phyloP scores from a whole-genome alignment of 805 yeast genomes.

The Priceomyces carsonii region DNA sequence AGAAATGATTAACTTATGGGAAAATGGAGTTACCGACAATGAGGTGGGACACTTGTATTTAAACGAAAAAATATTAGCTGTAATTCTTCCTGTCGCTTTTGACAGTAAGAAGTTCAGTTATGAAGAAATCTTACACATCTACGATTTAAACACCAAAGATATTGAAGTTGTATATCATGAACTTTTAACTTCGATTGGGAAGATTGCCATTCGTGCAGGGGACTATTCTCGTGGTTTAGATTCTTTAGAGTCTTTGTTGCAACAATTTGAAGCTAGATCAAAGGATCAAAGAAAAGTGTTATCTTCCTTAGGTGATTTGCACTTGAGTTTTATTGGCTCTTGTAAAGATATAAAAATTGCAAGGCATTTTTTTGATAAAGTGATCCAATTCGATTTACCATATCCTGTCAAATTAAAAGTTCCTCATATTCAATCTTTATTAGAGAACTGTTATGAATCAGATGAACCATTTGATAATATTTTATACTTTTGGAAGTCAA shows the following conservation, averaged over 20 bases:
- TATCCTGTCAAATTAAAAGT: slow-evolving; percentile 71
- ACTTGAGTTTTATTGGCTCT: slow-evolving; percentile 74
- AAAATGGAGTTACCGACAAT: slow-evolving; percentile 52
- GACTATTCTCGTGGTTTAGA: slow-evolving; percentile 66
- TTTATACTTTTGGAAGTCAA: slow-evolving; percentile 60
- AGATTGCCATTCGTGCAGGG: slow-evolving; percentile 66
- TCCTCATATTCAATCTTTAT: slow-evolving; percentile 65
- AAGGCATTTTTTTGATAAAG: slow-evolving; percentile 71
- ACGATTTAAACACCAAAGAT: slow-evolving; percentile 41
- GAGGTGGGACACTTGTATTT: slow-evolving; percentile 48
- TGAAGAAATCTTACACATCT: slow-evolving; percentile 60
- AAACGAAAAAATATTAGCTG: slow-evolving; percentile 66
- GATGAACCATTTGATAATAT: slow-evolving; percentile 60
- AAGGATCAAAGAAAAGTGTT: slow-evolving; percentile 27
- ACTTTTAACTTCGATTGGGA: slow-evolving; percentile 69
- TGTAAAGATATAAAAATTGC: slow-evolving; percentile 74
- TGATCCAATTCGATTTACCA: slow-evolving; percentile 68
- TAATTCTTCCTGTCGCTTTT: slow-evolving; percentile 65
- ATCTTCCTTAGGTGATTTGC: slow-evolving; percentile 68
- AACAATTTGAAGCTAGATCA: slow-evolving; percentile 39
- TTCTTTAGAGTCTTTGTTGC: slow-evolving; percentile 60
- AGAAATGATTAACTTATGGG: slow-evolving; percentile 74
- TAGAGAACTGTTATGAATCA: slow-evolving; percentile 59
- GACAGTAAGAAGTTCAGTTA: slow-evolving; percentile 60
- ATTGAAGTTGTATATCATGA: slow-evolving; percentile 39